Percentiles rank a stretch among this genome's conserved stretches.
These are phyloP conservation scores for Paraconiothyrium sp. DNA, from an alignment of 2,329 filamentous ascomycete species.

Conservation along the genomic window DNA sequence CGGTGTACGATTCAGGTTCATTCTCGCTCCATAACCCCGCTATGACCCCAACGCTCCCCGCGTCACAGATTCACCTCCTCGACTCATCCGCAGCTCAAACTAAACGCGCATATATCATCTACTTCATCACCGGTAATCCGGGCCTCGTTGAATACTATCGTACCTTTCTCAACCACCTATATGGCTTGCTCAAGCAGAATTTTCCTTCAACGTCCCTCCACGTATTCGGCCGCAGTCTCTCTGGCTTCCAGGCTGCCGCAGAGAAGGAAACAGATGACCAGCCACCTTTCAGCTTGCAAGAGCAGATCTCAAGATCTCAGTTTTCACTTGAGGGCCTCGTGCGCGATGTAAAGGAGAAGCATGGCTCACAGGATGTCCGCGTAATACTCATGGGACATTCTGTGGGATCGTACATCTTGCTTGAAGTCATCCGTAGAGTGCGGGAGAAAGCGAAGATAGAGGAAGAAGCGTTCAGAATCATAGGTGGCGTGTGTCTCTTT, in stretches of 20 bases:
- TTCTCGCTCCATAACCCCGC: not conserved
- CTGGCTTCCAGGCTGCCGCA: conserved; percentile 51
- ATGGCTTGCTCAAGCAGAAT: conserved; percentile 57
- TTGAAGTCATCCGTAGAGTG: conserved; percentile 53
- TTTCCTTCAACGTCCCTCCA: conserved; percentile 38
- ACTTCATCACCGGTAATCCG: conserved; percentile 80
- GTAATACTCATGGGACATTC: conserved; percentile 57
- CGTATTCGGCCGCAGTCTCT: conserved; percentile 53
- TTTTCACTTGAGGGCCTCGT: conserved; percentile 54
- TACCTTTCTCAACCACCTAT: conserved; percentile 70
- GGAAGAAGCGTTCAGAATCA: conserved; percentile 34
- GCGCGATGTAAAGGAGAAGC: conserved; percentile 29
- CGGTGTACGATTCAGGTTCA: not conserved
- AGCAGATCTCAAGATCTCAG: conserved; percentile 62
- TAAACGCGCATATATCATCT: conserved; percentile 63
- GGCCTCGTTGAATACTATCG: conserved; percentile 78
- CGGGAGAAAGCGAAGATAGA: conserved; percentile 35
- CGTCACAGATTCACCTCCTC: conserved; percentile 37
- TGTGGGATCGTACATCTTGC: conserved; percentile 57
- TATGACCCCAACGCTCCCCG: not conserved
- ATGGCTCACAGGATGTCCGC: conserved; percentile 39
- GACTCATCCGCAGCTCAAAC: conserved; percentile 30
- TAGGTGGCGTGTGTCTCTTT: conserved; percentile 54
- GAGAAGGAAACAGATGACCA: not conserved
- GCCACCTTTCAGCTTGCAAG: conserved; percentile 55